Evolutionary conservation across 2,329 filamentous ascomycete species (phyloP).

Genomic region (Nothopassalora personata): DNA sequence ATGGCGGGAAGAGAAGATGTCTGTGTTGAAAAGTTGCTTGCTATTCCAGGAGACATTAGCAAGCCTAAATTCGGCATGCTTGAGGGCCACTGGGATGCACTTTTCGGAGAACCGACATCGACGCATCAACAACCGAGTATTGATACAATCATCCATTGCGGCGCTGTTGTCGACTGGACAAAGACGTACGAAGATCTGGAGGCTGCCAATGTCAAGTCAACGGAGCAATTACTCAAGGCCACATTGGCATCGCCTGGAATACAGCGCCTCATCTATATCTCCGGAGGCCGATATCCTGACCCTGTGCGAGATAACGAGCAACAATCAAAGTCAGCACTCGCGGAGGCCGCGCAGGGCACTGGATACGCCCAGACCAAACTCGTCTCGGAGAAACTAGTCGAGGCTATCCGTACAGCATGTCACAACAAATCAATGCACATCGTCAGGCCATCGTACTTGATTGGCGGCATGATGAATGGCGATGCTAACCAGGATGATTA

Average conservation of each 20-base stretch:
- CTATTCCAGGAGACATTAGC: background rate
- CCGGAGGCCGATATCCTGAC: background rate
- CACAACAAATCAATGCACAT: background rate
- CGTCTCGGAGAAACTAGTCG: background rate
- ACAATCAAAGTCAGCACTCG: background rate
- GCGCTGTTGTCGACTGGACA: constrained; percentile 5
- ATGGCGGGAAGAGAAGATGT: background rate
- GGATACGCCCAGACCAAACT: constrained; percentile 1
- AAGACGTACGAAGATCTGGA: constrained; percentile 1
- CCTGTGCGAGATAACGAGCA: background rate
- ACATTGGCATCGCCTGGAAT: background rate
- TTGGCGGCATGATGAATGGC: background rate
- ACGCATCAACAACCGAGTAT: background rate
- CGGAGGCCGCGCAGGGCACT: background rate
- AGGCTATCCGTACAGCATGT: background rate
- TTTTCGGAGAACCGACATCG: background rate
- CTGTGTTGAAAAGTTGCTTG: background rate
- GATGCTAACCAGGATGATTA: constrained; percentile 7
- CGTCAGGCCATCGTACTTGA: constrained; percentile 1
- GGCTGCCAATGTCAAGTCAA: background rate
- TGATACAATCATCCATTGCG: constrained; percentile 6
- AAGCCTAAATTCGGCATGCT: background rate
- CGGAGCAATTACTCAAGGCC: background rate
- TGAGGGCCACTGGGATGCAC: background rate
- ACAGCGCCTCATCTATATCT: background rate